Percentiles rank a stretch among this genome's conserved stretches.
Evolutionary conservation across 129 eudicot genomes (phyloP).

Genomic region (Oenanthe sinensis): DNA sequence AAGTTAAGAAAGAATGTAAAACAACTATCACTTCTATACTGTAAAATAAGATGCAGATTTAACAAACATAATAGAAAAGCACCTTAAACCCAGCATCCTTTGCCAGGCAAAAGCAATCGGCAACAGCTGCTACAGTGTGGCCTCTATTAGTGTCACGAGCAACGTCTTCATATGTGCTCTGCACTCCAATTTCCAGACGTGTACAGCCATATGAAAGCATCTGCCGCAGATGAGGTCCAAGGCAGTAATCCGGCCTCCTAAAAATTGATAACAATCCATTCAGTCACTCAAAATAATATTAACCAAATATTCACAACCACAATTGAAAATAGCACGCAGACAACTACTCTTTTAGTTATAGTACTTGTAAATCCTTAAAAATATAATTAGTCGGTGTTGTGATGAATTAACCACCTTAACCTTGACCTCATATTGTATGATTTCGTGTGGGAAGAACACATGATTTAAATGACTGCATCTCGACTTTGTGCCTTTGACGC

Average conservation of each 20-base stretch:
- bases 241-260: slow-evolving; percentile 98
- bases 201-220: slow-evolving; percentile 96
- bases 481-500: not conserved
- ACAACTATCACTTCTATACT: not conserved
- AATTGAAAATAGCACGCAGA: not conserved
- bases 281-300: not conserved
- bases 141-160: slow-evolving; percentile 98
- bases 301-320: not conserved
- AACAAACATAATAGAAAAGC: not conserved
- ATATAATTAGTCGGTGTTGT: not conserved
- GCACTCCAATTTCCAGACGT: slow-evolving; percentile 91
- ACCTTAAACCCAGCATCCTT: slow-evolving; percentile 99
- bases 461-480: not conserved
- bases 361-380: not conserved
- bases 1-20: not conserved
- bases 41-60: not conserved
- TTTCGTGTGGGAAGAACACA: not conserved
- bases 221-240: slow-evolving; percentile 95
- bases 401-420: not conserved
- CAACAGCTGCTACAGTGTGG: slow-evolving; percentile 98
- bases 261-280: not conserved
- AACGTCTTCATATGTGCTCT: slow-evolving; percentile 96
- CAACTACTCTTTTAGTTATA: not conserved
- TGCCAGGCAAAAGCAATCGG: slow-evolving; percentile 93
- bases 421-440: not conserved